Percentiles rank a stretch among this genome's conserved stretches.
phyloP scores from a whole-genome alignment of 768 basidiomycete genomes.

The Suillus brevipes region DNA sequence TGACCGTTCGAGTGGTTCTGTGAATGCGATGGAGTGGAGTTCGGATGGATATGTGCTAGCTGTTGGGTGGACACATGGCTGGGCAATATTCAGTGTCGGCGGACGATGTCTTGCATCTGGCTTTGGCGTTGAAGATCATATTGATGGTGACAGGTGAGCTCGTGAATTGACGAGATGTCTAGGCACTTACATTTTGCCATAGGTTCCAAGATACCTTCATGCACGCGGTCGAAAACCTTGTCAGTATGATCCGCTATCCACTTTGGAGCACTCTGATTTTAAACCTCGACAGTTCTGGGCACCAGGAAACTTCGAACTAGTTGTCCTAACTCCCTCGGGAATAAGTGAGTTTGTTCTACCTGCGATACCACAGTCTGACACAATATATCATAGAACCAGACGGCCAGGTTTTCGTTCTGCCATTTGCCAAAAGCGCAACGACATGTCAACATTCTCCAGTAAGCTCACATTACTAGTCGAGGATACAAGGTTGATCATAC shows the following conservation, averaged over 20 bases:
- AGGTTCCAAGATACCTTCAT: conserved; percentile 84
- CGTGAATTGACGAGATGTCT: conserved; percentile 2
- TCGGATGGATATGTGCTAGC: conserved; percentile 95
- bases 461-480: conserved; percentile 26
- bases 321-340: conserved; percentile 63
- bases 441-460: conserved; percentile 91
- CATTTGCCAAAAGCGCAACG: conserved; percentile 94
- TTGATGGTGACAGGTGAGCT: conserved; percentile 51
- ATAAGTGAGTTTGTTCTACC: conserved; percentile 42
- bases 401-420: conserved; percentile 79
- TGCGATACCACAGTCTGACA: conserved; percentile 2
- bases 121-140: conserved; percentile 63
- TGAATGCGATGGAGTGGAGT: conserved; percentile 83
- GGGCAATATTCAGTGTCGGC: conserved; percentile 88
- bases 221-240: conserved; percentile 74
- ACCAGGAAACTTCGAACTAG: conserved; percentile 87
- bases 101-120: conserved; percentile 84
- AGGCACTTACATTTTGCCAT: conserved; percentile 25
- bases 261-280: conserved; percentile 8
- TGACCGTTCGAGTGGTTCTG: conserved; percentile 57
- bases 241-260: conserved; percentile 36
- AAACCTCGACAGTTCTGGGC: conserved; percentile 75
- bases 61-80: conserved; percentile 87
- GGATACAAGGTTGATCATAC: conserved; percentile 6
- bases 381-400: conserved; percentile 45